Evolutionary conservation across 208 protist genomes (phyloP), one percentile per base, ranked within the genome.

Genomic region (Crithidia sp.): DNA sequence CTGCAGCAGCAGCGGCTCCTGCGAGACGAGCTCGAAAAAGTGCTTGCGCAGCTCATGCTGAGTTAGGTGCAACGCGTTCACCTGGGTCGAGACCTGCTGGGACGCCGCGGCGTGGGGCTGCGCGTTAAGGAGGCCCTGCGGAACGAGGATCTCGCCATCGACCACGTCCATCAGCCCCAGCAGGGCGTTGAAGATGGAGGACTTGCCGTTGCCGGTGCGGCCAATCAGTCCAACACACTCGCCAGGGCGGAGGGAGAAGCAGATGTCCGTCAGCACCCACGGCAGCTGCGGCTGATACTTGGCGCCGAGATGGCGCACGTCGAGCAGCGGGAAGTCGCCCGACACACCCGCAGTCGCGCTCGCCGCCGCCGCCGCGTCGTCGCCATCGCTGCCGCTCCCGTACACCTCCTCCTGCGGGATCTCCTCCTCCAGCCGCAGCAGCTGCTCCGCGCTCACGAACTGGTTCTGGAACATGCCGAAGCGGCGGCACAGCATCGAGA

Each of bases 21-120:
- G 99, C 17, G 99, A 98, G 69, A 99, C 99, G 52, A 99, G 99
- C 53, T 95, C 74, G 37, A 99, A 90, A 54, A 85, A 87, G 37
- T 71, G 49, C 55, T 74, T 84, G 39, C 99, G 89, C 28, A 99
- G 74, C n/a, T 40, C 68, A 50, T 61, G 72, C 67, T 63, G 74
- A 5, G 65, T 44, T 17, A 78, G 65, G 9, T 58, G 36, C 0
- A 78, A 49, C 28, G 74, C 66, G 60, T 78, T 78, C 43, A 78
- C 12, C 40, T 73, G 66, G 28, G 44, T 19, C 44, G 74, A 58
- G 28, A 44, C 10, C 16, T 55, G 50, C 59, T 16, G 43, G n/a
- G 57, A 54, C 50, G 64, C 74, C 45, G 63, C 60, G 47, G 64
- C 36, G 54, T 75, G 71, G n/a, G 53, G 60, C 41, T 79, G 64